Conservation (phyloP, 2,329 filamentous ascomycete species). For the Ascochyta pisi region DNA sequence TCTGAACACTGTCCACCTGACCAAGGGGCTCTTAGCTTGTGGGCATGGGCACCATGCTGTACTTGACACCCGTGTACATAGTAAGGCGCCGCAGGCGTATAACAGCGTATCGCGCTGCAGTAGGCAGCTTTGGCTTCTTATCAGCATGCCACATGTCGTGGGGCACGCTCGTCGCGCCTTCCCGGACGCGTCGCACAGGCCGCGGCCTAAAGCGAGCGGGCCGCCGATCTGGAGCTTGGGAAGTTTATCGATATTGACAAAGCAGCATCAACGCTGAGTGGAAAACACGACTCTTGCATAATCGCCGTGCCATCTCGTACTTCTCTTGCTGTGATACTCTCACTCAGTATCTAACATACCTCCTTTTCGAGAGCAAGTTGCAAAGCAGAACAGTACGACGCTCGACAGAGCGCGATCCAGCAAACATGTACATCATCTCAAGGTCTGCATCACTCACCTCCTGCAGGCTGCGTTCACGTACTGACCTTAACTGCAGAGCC, state of each 20-base stretch:
- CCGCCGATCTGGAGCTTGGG: constrained; percentile 21
- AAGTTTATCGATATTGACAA: constrained; percentile 28
- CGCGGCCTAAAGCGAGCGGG: constrained; percentile 23
- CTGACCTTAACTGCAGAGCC: constrained; percentile 37
- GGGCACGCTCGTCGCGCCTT: constrained; percentile 20
- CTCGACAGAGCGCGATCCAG: neutral
- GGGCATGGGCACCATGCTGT: constrained; percentile 6
- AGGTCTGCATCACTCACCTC: neutral
- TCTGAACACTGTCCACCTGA: constrained; percentile 29
- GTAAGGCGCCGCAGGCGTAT: neutral
- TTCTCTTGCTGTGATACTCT: neutral
- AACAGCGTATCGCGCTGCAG: neutral
- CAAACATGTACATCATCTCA: constrained; percentile 15
- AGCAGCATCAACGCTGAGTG: neutral
- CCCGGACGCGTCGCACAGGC: constrained; percentile 22
- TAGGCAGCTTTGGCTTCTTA: neutral
- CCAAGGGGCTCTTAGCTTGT: constrained; percentile 6
- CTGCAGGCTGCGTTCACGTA: neutral
- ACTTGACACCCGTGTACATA: neutral
- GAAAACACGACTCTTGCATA: neutral
- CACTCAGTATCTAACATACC: neutral
- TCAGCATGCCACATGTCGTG: constrained; percentile 13
- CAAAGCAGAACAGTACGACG: neutral
- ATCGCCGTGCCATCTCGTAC: neutral
- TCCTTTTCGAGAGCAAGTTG: neutral